Evolutionary conservation across 1,139 yeast genomes (phyloP), one percentile per base, ranked within the genome.

Genomic region (Kurtzmaniella quercitrusa): DNA sequence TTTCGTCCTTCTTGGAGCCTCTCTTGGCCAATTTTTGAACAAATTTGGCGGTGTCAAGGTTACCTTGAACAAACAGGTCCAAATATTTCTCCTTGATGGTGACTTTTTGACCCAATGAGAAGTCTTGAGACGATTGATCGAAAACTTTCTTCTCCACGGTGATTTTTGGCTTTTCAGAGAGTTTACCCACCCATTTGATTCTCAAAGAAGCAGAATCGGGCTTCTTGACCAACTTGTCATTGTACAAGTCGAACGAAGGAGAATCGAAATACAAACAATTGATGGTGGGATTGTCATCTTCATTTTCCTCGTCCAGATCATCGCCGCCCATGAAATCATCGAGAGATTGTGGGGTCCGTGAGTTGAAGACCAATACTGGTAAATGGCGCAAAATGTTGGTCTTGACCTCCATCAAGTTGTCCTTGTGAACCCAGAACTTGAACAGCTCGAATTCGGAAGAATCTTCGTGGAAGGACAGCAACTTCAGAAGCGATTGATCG

Each of bases 391-490:
- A 77, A 51, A 93, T 88, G 51, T 90, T 82, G 19, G 98, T 89
- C 68, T 93, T 93, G 46, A 90, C 96, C 66, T 93, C 98, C 96
- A 91, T 91, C 60, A 91, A 72, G 62, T 93, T 90, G 57, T 93
- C 98, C 14, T 93, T 93, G 60, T 93, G 98, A 41, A 93, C 77
- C 98, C 98, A 93, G 65, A 91, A 91, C 66, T 89, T 89, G 66
- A 85, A 83, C 21, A 89, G 82, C 56, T 86, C 88, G 63, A 73
- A 86, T 41, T 82, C 83, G 45, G 72, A 71, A 44, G 67, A 62
- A 36, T 70, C 73, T 46, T 73, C 78, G 46, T 66, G 71, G 51
- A 72, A 71, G n/a, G 75, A 69, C n/a, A 72, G 65, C 46, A 73
- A 60, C 50, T 73, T 71, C 27, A 70, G 65, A 46, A 72, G 59